A percentile compares a stretch with the other conserved stretches of the same genome.
Evolutionary conservation across 805 yeast species (phyloP).

Genomic region (Scheffersomyces stipitis): DNA sequence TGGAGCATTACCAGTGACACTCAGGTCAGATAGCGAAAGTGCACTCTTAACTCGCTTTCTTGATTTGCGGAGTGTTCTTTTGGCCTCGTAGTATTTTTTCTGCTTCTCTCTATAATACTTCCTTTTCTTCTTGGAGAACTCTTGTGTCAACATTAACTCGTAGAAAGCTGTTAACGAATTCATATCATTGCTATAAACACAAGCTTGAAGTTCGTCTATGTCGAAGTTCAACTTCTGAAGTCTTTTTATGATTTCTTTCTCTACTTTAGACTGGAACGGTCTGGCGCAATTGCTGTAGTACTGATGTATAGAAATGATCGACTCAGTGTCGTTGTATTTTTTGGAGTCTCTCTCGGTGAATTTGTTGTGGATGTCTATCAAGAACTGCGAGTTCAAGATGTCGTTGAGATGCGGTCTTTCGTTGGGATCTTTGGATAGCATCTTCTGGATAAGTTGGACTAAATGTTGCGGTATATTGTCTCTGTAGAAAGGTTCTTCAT

Average conservation of each 20-base stretch:
- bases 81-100: constrained; percentile 32
- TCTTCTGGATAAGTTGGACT: constrained; percentile 46
- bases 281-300: constrained; percentile 28
- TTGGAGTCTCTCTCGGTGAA: constrained; percentile 16
- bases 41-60: constrained; percentile 37
- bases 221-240: constrained; percentile 64
- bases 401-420: constrained; percentile 53
- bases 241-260: constrained; percentile 58
- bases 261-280: constrained; percentile 61
- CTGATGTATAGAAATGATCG: constrained; percentile 39
- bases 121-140: constrained; percentile 35
- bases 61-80: constrained; percentile 28
- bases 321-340: constrained; percentile 30
- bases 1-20: constrained; percentile 11
- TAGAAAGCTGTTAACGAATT: constrained; percentile 76
- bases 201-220: constrained; percentile 54
- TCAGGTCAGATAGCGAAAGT: constrained; percentile 34
- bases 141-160: constrained; percentile 62
- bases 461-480: constrained; percentile 50
- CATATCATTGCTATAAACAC: constrained; percentile 58
- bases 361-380: constrained; percentile 31
- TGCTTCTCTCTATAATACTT: constrained; percentile 30
- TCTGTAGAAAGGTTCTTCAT: constrained; percentile 61
- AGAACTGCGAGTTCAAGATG: constrained; percentile 35
- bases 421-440: constrained; percentile 67